Base-by-base conservation (phyloP, 2,329 filamentous ascomycete species). In the Aspergillus melleus region DNA sequence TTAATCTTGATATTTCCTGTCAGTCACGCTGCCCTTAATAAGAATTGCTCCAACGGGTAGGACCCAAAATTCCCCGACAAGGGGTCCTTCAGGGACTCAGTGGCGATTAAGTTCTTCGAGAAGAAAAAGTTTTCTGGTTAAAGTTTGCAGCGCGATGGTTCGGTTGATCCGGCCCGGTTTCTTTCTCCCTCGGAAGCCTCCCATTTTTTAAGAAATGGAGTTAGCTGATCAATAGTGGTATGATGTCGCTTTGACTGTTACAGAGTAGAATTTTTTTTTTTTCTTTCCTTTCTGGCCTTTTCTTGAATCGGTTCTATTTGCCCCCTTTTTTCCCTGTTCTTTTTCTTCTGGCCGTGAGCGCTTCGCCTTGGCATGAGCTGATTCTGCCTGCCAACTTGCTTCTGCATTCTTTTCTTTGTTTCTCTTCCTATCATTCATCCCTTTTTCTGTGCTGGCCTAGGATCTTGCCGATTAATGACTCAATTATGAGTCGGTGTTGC, bases 131-230 rank as follows among this genome's bases (percentile, higher is more conserved):
- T 56, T 56, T 22, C 14, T 12, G 32, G 44, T 49, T 39, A 55
- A 50, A 49, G 30, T 54, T 54, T 51, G 26, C 14, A 42, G 16
- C 16, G 11, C 36, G 36, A 42, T 42, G 36, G 36, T 42, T 29
- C 55, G 55, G 56, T 49, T 26, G 56, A 51, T 49, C 53, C 51
- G 56, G 52, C 22, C 56, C 56, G 56, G 49, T 50, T 52, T 57
- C 54, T 30, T 54, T 39, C 42, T 49, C 26, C 26, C 8, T 29
- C 26, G 26, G 44, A 53, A 36, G 39, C 20, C 20, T n/a, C 42
- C 20, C 22, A 53, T 39, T 52, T 20, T 20, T 47, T 19, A 46
- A 10, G 19, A 46, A 46, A 46, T 20, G 49, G 22, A 30, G 49
- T 51, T 46, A 20, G 55, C 49, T 51, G 55, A 58, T 52, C 42